phyloP scores from a whole-genome alignment of 306 rosid species.

The Casuarina glauca region DNA sequence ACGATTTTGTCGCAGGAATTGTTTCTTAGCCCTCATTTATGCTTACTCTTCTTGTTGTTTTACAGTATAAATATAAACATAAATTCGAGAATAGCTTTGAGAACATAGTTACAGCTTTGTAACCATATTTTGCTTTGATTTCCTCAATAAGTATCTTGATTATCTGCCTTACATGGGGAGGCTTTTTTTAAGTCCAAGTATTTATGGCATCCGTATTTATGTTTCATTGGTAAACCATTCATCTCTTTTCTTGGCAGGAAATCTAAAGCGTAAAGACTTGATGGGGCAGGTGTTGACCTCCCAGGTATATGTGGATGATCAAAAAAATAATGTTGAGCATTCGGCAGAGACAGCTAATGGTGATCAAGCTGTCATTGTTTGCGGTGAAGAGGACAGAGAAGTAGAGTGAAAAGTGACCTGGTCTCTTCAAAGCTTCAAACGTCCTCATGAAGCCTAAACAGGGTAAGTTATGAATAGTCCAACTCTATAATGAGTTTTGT shows the following conservation, averaged over 20 bases:
- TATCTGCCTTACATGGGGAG: no score
- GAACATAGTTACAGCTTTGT: background rate
- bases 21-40: background rate
- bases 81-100: background rate
- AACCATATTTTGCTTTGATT: background rate
- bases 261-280: constrained; percentile 44
- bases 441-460: background rate
- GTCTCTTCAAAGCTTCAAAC: background rate
- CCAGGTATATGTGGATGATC: constrained; percentile 30
- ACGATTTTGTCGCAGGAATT: background rate
- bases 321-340: constrained; percentile 2
- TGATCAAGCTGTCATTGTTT: constrained; percentile 20
- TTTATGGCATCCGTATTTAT: background rate
- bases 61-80: background rate
- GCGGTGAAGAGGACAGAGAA: constrained; percentile 29
- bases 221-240: background rate
- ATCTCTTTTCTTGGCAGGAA: constrained; percentile 26
- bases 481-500: no score
- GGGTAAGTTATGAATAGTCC: no score
- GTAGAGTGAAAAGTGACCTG: constrained; percentile 16
- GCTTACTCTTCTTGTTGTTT: background rate
- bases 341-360: constrained; percentile 14
- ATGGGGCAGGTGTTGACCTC: constrained; percentile 42
- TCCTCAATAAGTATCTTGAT: background rate
- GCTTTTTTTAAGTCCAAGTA: background rate